These are phyloP conservation scores for Neocallimastix lanati DNA, from an alignment of 192 early-diverging fungal genomes.

Conservation along the genomic window DNA sequence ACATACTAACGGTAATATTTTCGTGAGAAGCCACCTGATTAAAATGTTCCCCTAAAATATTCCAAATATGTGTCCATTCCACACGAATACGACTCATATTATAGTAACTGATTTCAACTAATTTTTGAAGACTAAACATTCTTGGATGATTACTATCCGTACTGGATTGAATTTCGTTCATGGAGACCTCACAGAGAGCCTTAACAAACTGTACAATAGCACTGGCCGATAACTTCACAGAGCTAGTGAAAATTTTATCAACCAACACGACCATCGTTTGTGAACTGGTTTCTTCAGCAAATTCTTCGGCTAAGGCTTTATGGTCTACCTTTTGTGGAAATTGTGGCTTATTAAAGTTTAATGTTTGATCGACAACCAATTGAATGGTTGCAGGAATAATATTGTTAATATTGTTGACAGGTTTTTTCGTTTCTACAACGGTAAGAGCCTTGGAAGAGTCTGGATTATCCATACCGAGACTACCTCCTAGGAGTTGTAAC, in stretches of 20 bases:
- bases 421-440: background rate
- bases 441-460: background rate
- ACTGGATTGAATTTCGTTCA: constrained; percentile 69
- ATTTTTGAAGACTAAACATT: constrained; percentile 81
- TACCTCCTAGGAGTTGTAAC: constrained; percentile 51
- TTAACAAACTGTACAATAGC: constrained; percentile 81
- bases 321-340: constrained; percentile 22
- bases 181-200: constrained; percentile 62
- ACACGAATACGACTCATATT: constrained; percentile 90
- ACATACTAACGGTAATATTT: constrained; percentile 61
- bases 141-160: constrained; percentile 38
- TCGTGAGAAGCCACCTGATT: constrained; percentile 56
- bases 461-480: constrained; percentile 22
- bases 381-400: background rate
- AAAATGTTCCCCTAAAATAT: constrained; percentile 53
- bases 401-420: background rate
- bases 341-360: background rate
- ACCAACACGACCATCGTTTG: constrained; percentile 63
- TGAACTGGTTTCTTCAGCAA: constrained; percentile 1
- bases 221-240: constrained; percentile 52
- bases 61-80: constrained; percentile 89
- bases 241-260: constrained; percentile 70
- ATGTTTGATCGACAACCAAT: background rate
- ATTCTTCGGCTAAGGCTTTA: constrained; percentile 21
- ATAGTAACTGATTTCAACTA: constrained; percentile 92